These are phyloP conservation scores for Mycoemilia scoparia DNA, from an alignment of 192 early-diverging fungal species.

Conservation along the genomic window DNA sequence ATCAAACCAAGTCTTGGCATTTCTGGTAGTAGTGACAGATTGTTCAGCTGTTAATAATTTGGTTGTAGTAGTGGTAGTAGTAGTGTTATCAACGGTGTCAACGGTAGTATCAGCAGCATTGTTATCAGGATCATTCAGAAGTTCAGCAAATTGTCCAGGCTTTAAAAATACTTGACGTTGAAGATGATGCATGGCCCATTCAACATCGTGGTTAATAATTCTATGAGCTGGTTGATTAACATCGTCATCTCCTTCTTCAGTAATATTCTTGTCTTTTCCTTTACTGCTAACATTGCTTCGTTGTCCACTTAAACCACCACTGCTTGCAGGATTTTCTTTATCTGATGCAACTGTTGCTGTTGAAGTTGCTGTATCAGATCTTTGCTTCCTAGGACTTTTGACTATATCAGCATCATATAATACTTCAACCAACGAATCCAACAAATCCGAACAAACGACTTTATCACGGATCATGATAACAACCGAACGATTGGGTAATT, in stretches of 20 bases:
- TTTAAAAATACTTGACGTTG: conserved; percentile 27
- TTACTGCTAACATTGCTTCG: too few relatives aligned
- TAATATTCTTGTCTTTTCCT: too few relatives aligned
- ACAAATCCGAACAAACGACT: conserved; percentile 26
- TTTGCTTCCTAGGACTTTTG: too few relatives aligned
- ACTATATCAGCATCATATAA: conserved; percentile 20
- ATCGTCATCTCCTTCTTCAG: too few relatives aligned
- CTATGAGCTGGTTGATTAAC: too few relatives aligned
- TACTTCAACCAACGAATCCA: conserved; percentile 24
- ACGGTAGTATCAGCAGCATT: background rate
- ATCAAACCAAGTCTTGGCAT: too few relatives aligned
- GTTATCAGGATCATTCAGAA: conserved; percentile 3
- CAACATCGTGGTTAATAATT: conserved; percentile 29
- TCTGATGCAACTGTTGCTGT: conserved; percentile 18
- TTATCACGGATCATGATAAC: conserved; percentile 29
- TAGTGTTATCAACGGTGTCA: background rate
- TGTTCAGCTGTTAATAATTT: too few relatives aligned
- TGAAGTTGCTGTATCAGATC: too few relatives aligned
- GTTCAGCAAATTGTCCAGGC: conserved; percentile 7
- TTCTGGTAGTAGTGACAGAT: too few relatives aligned
- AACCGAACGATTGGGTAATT: conserved; percentile 6
- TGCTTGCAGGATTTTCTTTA: conserved; percentile 10
- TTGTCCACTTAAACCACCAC: conserved; percentile 20
- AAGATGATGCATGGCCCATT: conserved; percentile 36
- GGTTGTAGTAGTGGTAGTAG: too few relatives aligned